Percentiles rank a stretch among this genome's conserved stretches.
These are phyloP conservation scores for Chaetomium globosum DNA, from an alignment of 2,329 filamentous ascomycete species.

Conservation along the genomic window DNA sequence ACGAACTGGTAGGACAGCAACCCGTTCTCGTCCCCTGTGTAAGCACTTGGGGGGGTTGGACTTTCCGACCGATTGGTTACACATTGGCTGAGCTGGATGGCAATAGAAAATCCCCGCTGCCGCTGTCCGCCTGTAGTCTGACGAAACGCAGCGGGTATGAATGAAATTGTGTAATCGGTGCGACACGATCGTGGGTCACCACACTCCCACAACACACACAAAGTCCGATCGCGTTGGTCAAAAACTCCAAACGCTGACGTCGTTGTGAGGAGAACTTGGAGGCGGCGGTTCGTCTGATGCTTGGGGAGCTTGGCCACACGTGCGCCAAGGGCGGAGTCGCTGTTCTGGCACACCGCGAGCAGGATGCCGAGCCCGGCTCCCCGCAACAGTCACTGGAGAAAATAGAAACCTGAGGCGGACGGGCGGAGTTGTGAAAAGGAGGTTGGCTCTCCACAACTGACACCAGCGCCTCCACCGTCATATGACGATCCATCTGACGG, in stretches of 20 bases:
- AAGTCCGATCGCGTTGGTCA: neutral
- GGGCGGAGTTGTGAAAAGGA: neutral
- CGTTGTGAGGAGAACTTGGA: neutral
- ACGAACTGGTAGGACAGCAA: neutral
- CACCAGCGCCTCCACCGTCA: neutral
- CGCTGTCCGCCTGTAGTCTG: neutral
- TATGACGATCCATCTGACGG: conserved; percentile 5
- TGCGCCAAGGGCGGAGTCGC: conserved; percentile 6
- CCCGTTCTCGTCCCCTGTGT: neutral
- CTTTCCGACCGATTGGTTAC: neutral
- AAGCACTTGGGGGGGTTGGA: too few species aligned
- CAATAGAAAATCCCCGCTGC: neutral
- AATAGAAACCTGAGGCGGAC: neutral
- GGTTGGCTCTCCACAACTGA: neutral
- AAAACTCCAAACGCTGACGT: neutral
- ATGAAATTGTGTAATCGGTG: neutral
- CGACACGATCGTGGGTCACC: neutral
- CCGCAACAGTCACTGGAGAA: neutral
- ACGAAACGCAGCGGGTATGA: neutral
- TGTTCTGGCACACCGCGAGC: neutral
- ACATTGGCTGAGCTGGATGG: neutral
- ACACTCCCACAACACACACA: neutral
- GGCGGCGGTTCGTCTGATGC: conserved; percentile 4
- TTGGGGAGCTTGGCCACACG: conserved; percentile 10
- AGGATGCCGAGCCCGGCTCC: neutral